Base-by-base conservation (phyloP, 1,139 yeast species). In the Suhomyces bolitotheri region DNA sequence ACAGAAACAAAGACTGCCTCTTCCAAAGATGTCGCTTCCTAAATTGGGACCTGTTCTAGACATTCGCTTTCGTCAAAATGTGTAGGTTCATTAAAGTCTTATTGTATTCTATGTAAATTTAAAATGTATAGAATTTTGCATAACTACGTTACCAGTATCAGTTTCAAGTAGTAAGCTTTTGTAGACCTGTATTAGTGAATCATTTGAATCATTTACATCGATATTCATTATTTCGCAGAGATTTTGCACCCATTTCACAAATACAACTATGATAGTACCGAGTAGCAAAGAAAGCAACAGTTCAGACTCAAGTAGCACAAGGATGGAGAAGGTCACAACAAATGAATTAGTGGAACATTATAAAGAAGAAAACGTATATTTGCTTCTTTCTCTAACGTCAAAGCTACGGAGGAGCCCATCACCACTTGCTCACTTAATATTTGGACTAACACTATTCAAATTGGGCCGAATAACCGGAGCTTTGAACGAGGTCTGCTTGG, bases 381-480 rank as follows among this genome's bases (percentile, higher is more conserved):
- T 41, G 11, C 40, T 55, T 3, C 40, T 57, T 12, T 39, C 46
- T 4, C 29, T 47, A 14, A 33, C 47, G 12, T 44, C 49, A 4
- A 24, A 37, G 1, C 12, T 44, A 9, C 41, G 37, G 10, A 32
- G 44, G 13, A 10, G 14, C 22, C 7, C 25, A 16, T 41, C 44
- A 2, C 39, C 49, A 6, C n/a, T 34, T 4, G 30, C 41, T 7
- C 44, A 44, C 22, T 39, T 50, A n/a, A 31, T 55, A 2, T 27
- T 59, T 13, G 52, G 58, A 2, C 38, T 56, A 9, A 45, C 58
- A 1, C 43, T 62, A 20, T 54, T 60, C 37, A 36, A 42, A 10
- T 29, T 62, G 7, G 66, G 67, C 1, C 39, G 69, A 16, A 31
- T 46, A 8, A 47, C 47, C 8, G 55, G 55, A 4, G 63, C 58